Conservation (phyloP, 352 stramenopile genomes). For the Halophytophthora batemanensis region DNA sequence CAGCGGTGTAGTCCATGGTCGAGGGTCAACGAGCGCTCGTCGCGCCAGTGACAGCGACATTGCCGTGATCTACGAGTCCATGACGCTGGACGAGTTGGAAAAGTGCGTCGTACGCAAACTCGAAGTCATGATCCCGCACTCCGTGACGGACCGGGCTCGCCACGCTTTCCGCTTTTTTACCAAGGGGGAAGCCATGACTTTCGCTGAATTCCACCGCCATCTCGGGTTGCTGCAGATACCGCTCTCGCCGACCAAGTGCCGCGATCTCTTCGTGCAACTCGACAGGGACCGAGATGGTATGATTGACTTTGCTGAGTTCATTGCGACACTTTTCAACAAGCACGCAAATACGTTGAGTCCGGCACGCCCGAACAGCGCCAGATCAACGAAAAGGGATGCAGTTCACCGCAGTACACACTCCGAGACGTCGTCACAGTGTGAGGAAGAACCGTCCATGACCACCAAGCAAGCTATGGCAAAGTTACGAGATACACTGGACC, state of each 20-base stretch:
- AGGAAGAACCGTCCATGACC: slow-evolving; percentile 39
- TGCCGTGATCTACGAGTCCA: slow-evolving; percentile 42
- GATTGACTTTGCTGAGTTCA: slow-evolving; percentile 72
- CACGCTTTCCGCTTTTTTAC: slow-evolving; percentile 73
- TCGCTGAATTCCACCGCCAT: slow-evolving; percentile 55
- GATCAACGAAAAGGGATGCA: slow-evolving; percentile 1
- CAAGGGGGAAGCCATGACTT: slow-evolving; percentile 57
- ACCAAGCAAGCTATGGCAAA: slow-evolving; percentile 56
- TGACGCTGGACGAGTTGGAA: slow-evolving; percentile 51
- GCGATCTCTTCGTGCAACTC: slow-evolving; percentile 60
- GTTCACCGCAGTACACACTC: neutral
- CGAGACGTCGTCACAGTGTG: neutral
- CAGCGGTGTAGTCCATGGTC: neutral
- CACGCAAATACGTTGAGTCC: slow-evolving; percentile 22
- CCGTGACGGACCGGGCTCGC: slow-evolving; percentile 41
- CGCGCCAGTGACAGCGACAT: slow-evolving; percentile 18
- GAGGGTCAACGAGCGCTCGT: slow-evolving; percentile 6
- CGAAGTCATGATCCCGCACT: slow-evolving; percentile 44
- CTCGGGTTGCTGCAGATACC: slow-evolving; percentile 58
- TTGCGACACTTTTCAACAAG: slow-evolving; percentile 47
- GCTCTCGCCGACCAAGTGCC: slow-evolving; percentile 48
- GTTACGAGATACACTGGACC: slow-evolving; percentile 60
- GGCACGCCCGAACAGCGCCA: slow-evolving; percentile 14
- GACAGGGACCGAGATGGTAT: slow-evolving; percentile 55
- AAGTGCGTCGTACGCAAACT: slow-evolving; percentile 57